phyloP scores from a whole-genome alignment of 2,329 filamentous ascomycete genomes.

The Aureobasidium melanogenum region DNA sequence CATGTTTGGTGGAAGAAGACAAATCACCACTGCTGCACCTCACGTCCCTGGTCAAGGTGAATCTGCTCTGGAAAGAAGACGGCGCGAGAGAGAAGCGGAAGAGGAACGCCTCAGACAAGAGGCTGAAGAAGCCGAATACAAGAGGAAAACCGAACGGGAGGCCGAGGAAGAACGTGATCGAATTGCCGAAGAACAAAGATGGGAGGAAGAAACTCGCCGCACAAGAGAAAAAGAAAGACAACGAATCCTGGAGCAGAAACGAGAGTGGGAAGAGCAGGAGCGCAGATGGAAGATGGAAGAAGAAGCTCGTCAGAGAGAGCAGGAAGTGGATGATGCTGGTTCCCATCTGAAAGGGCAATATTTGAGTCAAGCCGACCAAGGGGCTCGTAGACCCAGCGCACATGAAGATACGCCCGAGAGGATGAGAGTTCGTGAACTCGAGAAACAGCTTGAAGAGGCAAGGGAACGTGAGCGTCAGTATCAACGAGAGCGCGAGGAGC shows the following conservation, averaged over 20 bases:
- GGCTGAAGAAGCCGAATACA: constrained; percentile 45
- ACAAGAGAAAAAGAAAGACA: constrained; percentile 50
- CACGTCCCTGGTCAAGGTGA: constrained; percentile 58
- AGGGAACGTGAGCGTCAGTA: constrained; percentile 59
- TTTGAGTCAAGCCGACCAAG: constrained; percentile 66
- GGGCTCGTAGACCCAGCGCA: constrained; percentile 28
- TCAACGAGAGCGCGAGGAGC: constrained; percentile 50
- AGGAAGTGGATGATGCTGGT: constrained; percentile 61
- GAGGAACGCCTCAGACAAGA: constrained; percentile 42
- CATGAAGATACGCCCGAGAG: constrained; percentile 44
- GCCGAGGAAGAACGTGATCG: constrained; percentile 54
- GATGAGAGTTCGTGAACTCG: constrained; percentile 68
- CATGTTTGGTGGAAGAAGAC: constrained; percentile 79
- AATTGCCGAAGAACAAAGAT: constrained; percentile 55
- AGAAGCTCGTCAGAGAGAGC: constrained; percentile 60
- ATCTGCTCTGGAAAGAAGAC: constrained; percentile 71
- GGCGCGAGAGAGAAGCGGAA: constrained; percentile 47
- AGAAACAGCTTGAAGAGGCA: constrained; percentile 60
- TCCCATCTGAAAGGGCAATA: constrained; percentile 70
- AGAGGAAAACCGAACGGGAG: constrained; percentile 46
- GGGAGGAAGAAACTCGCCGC: constrained; percentile 56
- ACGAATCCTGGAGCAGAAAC: constrained; percentile 58
- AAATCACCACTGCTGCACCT: constrained; percentile 80
- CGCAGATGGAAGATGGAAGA: constrained; percentile 69
- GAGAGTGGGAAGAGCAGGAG: constrained; percentile 71